phyloP scores from a whole-genome alignment of 768 basidiomycete genomes.

The Russula sp. region DNA sequence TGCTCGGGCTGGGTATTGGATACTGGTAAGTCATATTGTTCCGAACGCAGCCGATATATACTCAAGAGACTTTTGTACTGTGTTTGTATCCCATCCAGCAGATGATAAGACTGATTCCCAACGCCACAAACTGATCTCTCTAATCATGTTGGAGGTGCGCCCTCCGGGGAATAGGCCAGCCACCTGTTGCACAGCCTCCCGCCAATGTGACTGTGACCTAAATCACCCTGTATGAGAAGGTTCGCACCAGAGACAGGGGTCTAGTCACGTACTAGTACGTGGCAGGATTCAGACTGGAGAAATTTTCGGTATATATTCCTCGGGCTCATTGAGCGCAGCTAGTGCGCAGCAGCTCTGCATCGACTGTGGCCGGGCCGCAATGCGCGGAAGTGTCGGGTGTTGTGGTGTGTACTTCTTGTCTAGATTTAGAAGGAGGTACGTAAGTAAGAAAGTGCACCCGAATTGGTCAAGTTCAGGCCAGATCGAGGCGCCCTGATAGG shows the following conservation, averaged over 20 bases:
- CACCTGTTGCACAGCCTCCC: background rate
- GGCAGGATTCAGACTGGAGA: background rate
- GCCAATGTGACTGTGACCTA: too few species aligned
- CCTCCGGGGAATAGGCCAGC: background rate
- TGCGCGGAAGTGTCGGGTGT: conserved; percentile 24
- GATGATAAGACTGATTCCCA: background rate
- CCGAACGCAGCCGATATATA: too few species aligned
- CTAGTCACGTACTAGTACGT: background rate
- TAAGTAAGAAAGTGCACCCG: conserved; percentile 16
- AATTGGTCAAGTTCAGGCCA: conserved; percentile 8
- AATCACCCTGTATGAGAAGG: too few species aligned
- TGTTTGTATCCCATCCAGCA: background rate
- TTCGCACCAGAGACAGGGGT: background rate
- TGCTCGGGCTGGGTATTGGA: background rate
- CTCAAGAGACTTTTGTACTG: background rate
- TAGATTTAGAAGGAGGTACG: conserved; percentile 21
- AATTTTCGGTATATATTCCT: background rate
- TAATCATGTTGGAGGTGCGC: too few species aligned
- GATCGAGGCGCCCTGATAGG: conserved; percentile 1
- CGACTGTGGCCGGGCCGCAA: conserved; percentile 14
- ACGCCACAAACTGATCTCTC: background rate
- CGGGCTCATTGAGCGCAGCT: background rate
- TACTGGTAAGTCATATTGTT: background rate
- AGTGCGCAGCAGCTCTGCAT: background rate
- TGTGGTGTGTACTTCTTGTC: conserved; percentile 10